Percentiles rank a stretch among this genome's conserved stretches.
Conservation (phyloP, 2,329 filamentous ascomycete genomes). For the Cadophora luteo-olivacea region DNA sequence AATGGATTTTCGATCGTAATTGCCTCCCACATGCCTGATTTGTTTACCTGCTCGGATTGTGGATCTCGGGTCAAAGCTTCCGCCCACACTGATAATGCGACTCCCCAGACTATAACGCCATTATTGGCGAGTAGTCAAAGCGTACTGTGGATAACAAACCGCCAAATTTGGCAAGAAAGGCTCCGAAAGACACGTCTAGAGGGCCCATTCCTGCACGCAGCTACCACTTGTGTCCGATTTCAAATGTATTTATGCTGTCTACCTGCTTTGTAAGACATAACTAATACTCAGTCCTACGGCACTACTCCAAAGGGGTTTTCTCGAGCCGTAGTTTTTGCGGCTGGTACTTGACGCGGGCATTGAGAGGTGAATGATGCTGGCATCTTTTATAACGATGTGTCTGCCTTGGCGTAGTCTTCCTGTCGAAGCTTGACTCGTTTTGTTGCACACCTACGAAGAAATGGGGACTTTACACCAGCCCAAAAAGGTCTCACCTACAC, state of each 20-base stretch:
- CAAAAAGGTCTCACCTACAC: too few species aligned
- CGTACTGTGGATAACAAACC: neutral
- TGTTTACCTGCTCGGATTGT: neutral
- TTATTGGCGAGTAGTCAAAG: neutral
- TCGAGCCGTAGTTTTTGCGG: neutral
- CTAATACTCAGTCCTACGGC: neutral
- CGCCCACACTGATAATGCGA: neutral
- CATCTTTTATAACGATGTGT: neutral
- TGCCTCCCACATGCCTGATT: neutral
- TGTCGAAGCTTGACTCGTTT: neutral
- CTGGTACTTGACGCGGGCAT: neutral
- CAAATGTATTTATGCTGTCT: neutral
- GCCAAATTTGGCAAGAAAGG: neutral
- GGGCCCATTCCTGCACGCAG: neutral
- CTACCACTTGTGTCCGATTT: neutral
- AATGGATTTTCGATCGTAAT: neutral
- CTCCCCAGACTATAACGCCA: conserved; percentile 6
- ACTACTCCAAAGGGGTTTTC: neutral
- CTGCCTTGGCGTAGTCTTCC: neutral
- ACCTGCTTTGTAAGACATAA: neutral
- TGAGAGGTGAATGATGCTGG: neutral
- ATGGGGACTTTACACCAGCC: neutral
- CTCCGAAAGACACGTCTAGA: neutral
- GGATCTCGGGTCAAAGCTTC: neutral
- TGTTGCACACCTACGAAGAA: neutral